Evolutionary conservation across 352 stramenopile genomes (phyloP), one percentile per base, ranked within the genome.

Genomic region (Pythium myriotylum): DNA sequence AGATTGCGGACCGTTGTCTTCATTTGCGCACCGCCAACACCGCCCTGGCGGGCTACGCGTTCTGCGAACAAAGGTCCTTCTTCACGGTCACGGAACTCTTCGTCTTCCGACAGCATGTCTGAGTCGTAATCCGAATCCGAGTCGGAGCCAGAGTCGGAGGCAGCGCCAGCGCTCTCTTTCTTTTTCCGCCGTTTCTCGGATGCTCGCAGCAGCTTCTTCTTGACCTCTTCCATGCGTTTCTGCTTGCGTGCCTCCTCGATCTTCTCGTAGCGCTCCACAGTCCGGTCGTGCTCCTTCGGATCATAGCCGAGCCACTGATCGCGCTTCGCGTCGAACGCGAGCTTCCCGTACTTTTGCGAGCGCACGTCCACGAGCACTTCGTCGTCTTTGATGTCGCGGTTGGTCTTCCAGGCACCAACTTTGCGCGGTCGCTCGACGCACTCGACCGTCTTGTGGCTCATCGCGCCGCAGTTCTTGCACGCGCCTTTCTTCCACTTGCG

Each of bases 1-100:
- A 99, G 77, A 71, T 99, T 99, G 1, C 97, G 90, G 37, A 98
- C 96, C 5, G 79, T 95, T 2, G 96, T 97, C 80, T 98, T 99
- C 96, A 99, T 99, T 81, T 99, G 92, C 23, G 95, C 95, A n/a
- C 96, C 96, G 47, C 97, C 96, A 3, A 99, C 89, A 67, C 96
- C 97, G 63, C 96, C 96, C 68, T 99, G 96, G 7, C 96, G 81
- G 13, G 94, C 96, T 12, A 99, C 83, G 13, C 94, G 95, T 23
- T 97, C 93, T 3, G 95, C 91, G 59, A 98, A 98, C 68, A 98
- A 89, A 37, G 88, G 91, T 3, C 88, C 91, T 77, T 98, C 86
- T 48, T 96, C 91, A 56, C 97, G 93, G 40, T 90, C 77, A 33
- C 94, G 82, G 54, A 98, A 98, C 67, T 98, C 95, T 59, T 91